Percentiles rank a stretch among this genome's conserved stretches.
phyloP scores from a whole-genome alignment of 257 asterid species.

The Ajuga chamaepitys region DNA sequence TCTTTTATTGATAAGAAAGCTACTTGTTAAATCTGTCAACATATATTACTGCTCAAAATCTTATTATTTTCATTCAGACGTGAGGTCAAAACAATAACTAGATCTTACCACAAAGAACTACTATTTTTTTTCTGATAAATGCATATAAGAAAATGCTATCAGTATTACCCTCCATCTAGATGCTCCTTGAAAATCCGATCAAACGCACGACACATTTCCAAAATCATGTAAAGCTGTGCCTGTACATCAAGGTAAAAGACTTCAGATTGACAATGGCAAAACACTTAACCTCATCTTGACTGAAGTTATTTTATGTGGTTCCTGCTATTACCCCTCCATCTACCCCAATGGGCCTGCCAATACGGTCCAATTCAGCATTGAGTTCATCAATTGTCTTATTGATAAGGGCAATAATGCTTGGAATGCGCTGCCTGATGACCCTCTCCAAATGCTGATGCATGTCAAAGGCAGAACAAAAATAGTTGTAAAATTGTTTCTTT shows the following conservation, averaged over 20 bases:
- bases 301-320: slow-evolving; percentile 4
- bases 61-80: not conserved
- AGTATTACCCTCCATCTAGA: slow-evolving; percentile 89
- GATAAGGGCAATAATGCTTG: slow-evolving; percentile 86
- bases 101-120: not conserved
- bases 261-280: slow-evolving; percentile 6
- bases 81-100: not conserved
- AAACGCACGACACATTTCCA: slow-evolving; percentile 97
- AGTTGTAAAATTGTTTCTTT: not conserved
- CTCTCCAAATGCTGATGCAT: slow-evolving; percentile 77
- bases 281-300: not conserved
- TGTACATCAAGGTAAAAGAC: slow-evolving; percentile 26
- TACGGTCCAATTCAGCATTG: slow-evolving; percentile 91
- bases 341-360: slow-evolving; percentile 82
- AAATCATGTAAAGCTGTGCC: slow-evolving; percentile 90
- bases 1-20: not conserved
- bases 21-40: not conserved
- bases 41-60: not conserved
- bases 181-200: slow-evolving; percentile 85
- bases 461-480: slow-evolving; percentile 12
- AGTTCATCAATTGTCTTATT: slow-evolving; percentile 90
- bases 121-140: not conserved
- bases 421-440: slow-evolving; percentile 89
- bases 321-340: slow-evolving; percentile 87
- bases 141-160: slow-evolving; percentile 8